Conservation (phyloP, 2,329 filamentous ascomycete species). For the Fusarium tuaranense region DNA sequence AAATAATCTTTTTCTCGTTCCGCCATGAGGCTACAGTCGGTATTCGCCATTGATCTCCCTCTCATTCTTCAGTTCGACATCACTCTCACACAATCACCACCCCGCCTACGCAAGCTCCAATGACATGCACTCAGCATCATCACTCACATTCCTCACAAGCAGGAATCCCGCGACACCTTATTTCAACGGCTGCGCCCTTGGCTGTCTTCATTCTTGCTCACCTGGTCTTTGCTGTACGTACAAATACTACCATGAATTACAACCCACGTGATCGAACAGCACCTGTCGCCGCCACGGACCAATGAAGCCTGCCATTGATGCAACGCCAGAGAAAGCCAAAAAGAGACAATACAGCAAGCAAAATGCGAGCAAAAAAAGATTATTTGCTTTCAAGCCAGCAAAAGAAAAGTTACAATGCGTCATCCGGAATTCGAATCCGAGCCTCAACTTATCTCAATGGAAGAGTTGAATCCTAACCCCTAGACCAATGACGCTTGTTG, state of each 20-base stretch:
- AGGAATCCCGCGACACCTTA: conserved; percentile 7
- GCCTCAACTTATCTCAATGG: conserved; percentile 4
- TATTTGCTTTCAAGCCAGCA: background rate
- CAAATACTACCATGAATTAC: background rate
- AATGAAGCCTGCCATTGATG: background rate
- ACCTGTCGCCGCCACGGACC: background rate
- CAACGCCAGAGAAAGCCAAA: background rate
- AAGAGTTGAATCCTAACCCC: conserved; percentile 7
- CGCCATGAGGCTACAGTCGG: background rate
- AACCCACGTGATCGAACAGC: background rate
- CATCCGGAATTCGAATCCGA: conserved; percentile 6
- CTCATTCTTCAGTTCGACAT: background rate
- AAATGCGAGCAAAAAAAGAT: background rate
- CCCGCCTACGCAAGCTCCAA: conserved; percentile 5
- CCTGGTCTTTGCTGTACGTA: background rate
- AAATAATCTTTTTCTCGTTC: background rate
- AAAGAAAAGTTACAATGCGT: background rate
- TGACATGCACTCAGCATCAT: conserved; percentile 33
- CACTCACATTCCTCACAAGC: conserved; percentile 17
- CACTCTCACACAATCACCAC: conserved; percentile 2
- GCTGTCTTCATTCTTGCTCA: background rate
- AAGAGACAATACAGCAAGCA: background rate
- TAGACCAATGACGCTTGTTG: conserved; percentile 2
- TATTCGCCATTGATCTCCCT: background rate
- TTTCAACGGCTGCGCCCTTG: background rate